A percentile compares a stretch with the other conserved stretches of the same genome.
Conservation (phyloP, 228 moss, liverwort and hornwort species). For the Sphagnum magellanicum region DNA sequence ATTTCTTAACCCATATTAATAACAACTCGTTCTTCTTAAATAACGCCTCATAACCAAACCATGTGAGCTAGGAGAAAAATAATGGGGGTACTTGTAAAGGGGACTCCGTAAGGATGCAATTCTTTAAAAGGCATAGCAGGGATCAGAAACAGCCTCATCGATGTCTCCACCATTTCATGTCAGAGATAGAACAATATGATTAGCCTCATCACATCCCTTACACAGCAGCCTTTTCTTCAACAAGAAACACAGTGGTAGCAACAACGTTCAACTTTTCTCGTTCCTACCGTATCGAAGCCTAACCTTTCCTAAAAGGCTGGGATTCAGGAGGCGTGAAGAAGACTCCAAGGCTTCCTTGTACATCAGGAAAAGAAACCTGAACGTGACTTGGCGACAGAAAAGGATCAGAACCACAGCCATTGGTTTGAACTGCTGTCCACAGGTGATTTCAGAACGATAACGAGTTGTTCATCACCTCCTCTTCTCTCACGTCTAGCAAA, state of each 20-base stretch:
- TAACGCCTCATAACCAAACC: too few relatives aligned
- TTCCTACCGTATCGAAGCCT: neutral
- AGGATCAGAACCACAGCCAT: slow-evolving; percentile 4
- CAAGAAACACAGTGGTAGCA: neutral
- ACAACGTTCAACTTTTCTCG: neutral
- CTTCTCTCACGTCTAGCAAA: neutral
- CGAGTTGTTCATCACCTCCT: slow-evolving; percentile 1
- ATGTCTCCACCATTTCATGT: slow-evolving; percentile 5
- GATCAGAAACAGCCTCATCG: slow-evolving; percentile 14
- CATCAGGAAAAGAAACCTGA: neutral
- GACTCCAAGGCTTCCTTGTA: neutral
- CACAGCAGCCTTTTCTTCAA: neutral
- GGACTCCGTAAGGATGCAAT: too few relatives aligned
- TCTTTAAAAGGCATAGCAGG: neutral
- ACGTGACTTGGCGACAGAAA: neutral
- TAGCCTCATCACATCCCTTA: slow-evolving; percentile 1
- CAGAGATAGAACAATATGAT: slow-evolving; percentile 16
- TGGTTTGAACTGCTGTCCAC: neutral
- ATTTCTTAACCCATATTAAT: too few relatives aligned
- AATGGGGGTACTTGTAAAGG: too few relatives aligned
- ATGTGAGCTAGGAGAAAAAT: too few relatives aligned
- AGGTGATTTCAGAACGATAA: neutral
- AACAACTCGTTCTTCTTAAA: too few relatives aligned
- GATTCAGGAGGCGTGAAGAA: neutral
- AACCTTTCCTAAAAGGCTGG: neutral